Conservation (phyloP, 768 basidiomycete species). For the Phlebiopsis gigantea region DNA sequence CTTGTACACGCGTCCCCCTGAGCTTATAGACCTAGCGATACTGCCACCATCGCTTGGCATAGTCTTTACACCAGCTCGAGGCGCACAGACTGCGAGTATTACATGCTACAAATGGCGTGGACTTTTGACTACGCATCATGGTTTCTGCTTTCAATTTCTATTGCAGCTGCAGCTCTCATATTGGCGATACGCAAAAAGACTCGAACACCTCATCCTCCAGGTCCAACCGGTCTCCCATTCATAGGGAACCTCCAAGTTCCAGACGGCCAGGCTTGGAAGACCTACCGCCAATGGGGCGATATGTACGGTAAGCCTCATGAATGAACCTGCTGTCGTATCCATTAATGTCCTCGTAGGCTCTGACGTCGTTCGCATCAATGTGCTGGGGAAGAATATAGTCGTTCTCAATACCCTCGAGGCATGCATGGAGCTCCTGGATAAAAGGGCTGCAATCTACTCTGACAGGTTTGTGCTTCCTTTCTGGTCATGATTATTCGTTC, state of each 20-base stretch:
- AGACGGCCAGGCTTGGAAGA: neutral
- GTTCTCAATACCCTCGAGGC: constrained; percentile 12
- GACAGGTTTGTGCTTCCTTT: constrained; percentile 5
- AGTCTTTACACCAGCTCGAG: neutral
- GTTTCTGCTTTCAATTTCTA: neutral
- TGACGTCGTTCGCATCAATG: constrained; percentile 16
- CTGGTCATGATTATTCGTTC: neutral
- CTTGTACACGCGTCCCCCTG: too few relatives aligned
- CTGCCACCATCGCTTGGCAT: neutral
- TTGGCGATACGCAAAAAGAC: neutral
- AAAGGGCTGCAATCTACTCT: constrained; percentile 17
- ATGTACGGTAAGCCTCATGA: neutral
- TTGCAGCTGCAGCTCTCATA: neutral
- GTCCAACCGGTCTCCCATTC: constrained; percentile 15
- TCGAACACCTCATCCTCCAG: constrained; percentile 15
- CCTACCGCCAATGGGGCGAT: neutral
- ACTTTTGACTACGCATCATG: neutral
- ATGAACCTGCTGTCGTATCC: neutral
- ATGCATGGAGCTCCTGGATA: constrained; percentile 18
- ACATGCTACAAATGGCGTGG: neutral
- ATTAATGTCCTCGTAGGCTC: constrained; percentile 5
- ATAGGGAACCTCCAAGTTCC: constrained; percentile 15
- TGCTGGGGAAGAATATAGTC: constrained; percentile 11
- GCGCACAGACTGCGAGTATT: neutral
- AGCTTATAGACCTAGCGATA: neutral